phyloP scores from a whole-genome alignment of 495 filamentous ascomycete species.

The Jackrogersella multiformis region DNA sequence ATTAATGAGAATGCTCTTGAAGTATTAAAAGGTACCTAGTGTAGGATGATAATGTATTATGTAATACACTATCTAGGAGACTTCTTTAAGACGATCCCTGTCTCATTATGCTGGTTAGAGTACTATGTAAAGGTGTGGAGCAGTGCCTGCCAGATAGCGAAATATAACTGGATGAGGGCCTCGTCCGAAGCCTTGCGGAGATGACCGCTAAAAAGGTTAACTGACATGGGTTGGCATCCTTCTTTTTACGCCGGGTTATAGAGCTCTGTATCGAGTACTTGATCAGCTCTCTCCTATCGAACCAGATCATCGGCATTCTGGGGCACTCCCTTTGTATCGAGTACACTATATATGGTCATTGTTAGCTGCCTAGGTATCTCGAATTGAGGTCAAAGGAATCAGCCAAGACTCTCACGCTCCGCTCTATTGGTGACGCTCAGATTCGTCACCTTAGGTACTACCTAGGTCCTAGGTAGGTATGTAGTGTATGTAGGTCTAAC shows the following conservation, averaged over 20 bases:
- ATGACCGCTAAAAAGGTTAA: conserved; percentile 3
- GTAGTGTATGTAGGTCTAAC: background rate
- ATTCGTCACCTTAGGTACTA: background rate
- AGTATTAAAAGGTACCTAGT: background rate
- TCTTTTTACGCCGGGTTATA: background rate
- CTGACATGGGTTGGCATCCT: background rate
- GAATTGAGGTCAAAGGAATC: conserved; percentile 9
- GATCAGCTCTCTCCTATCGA: background rate
- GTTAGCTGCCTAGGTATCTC: conserved; percentile 1
- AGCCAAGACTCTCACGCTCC: conserved; percentile 20
- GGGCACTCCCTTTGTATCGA: conserved; percentile 6
- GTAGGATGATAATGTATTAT: background rate
- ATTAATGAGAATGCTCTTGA: background rate
- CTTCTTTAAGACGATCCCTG: conserved; percentile 19
- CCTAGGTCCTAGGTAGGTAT: no score
- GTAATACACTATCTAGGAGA: no score
- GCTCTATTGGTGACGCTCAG: conserved; percentile 16
- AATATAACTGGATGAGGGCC: background rate
- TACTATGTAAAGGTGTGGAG: background rate
- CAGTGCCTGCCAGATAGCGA: background rate
- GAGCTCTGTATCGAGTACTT: conserved; percentile 23
- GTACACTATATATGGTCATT: no score
- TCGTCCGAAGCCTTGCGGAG: background rate
- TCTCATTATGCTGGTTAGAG: background rate
- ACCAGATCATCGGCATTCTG: conserved; percentile 5